Evolutionary conservation across 2,329 filamentous ascomycete genomes (phyloP), one percentile per base, ranked within the genome.

Genomic region (Harringtonia aguacate): DNA sequence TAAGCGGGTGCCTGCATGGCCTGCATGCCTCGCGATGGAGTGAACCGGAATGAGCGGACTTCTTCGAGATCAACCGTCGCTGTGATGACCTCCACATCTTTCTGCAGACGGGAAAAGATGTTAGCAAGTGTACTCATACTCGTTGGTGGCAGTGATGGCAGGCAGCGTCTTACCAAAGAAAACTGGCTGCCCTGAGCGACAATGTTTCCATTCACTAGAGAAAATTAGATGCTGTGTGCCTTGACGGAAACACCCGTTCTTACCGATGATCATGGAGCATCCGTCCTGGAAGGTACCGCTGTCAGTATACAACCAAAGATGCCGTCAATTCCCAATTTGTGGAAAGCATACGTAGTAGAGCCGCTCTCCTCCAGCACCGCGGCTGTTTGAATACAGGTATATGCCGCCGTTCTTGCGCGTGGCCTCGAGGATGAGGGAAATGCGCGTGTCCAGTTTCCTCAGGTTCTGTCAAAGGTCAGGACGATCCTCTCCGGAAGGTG

Each of bases 31-130:
- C 78, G 67, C 13, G 73, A 74, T 9, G 72, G 67, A 0, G 68
- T 64, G n/a, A 63, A 73, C 0, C 83, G 67, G 52, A 70, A 79
- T 1, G 70, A 65, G 28, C 81, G 66, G 7, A 90, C 82, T 50
- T 86, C 79, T 53, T 90, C 85, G 2, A 85, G 64, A 52, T 84
- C 79, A 8, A 84, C 67, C 0, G 78, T 84, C 3, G 80, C 81
- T 6, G 70, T 75, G 17, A 81, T 61, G 4, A 84, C 77, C 52
- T 84, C 79, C 7, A 84, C 79, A 34, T 80, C 75, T 36, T 73
- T 70, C 10, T 84, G 17, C 10, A 14, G 6, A 7, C 10, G 24
- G n/a, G 7, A 18, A 17, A 9, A 14, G 18, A 14, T 1, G 20
- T n/a, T 21, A 58, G 14, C 68, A 22, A 73, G 60, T 28, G 2